Evolutionary conservation across 192 early-diverging fungal species (phyloP).

Genomic region (Nowakowskiella sp.): DNA sequence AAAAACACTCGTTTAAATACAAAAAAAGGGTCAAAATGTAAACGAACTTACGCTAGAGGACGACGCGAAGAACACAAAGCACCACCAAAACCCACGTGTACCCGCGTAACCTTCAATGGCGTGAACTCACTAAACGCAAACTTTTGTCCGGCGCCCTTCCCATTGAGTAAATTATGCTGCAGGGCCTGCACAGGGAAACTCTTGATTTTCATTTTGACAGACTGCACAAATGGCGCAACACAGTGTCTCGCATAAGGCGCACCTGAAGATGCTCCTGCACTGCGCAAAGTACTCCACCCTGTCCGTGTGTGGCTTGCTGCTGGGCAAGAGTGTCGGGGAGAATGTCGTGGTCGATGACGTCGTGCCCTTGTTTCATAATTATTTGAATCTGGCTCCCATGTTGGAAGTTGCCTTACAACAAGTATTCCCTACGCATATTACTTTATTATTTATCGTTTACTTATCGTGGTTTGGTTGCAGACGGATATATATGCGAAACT

Average conservation of each 20-base stretch:
- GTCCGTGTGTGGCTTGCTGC: conserved; percentile 71
- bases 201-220: too few species aligned
- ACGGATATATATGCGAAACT: conserved; percentile 46
- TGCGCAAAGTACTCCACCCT: conserved; percentile 71
- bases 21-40: too few species aligned
- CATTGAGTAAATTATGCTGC: too few species aligned
- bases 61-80: too few species aligned
- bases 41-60: too few species aligned
- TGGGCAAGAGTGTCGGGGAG: conserved; percentile 32
- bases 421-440: conserved; percentile 28
- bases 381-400: conserved; percentile 71
- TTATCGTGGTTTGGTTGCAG: conserved; percentile 27
- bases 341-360: conserved; percentile 52
- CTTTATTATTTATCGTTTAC: not conserved
- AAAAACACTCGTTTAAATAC: too few species aligned
- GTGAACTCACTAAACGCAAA: too few species aligned
- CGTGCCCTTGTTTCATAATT: conserved; percentile 77
- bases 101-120: too few species aligned
- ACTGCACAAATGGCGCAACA: too few species aligned
- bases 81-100: too few species aligned
- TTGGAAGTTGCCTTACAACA: conserved; percentile 78
- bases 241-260: conserved; percentile 56
- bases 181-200: too few species aligned
- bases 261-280: conserved; percentile 70
- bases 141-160: too few species aligned